These are phyloP conservation scores for Noccaea caerulescens DNA, from an alignment of 345 rosid genomes.

Conservation along the genomic window DNA sequence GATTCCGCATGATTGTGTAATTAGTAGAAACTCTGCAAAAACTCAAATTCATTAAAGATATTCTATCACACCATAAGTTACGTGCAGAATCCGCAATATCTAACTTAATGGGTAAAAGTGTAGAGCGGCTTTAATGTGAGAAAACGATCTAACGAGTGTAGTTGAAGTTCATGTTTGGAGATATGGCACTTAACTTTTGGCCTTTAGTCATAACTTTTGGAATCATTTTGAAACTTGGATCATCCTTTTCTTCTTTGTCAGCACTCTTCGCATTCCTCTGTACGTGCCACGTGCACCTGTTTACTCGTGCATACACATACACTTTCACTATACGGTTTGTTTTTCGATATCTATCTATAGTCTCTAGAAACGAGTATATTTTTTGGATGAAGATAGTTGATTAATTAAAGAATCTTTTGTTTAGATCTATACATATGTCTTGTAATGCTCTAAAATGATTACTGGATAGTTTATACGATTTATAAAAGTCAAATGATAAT, in stretches of 20 bases:
- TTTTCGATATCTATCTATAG: not conserved
- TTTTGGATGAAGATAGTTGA: constrained; percentile 18
- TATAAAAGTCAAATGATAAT: constrained; percentile 24
- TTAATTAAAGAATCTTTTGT: constrained; percentile 25
- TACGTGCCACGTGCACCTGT: constrained; percentile 37
- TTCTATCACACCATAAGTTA: not conserved
- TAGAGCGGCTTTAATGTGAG: constrained; percentile 38
- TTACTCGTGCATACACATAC: constrained; percentile 16
- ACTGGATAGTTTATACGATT: not conserved
- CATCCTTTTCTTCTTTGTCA: constrained; percentile 33
- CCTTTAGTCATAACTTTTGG: constrained; percentile 38
- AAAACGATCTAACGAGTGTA: constrained; percentile 38
- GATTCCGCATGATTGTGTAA: not conserved
- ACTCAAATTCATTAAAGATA: not conserved
- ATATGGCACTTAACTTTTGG: constrained; percentile 29
- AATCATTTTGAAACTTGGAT: constrained; percentile 37
- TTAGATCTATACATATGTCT: not conserved
- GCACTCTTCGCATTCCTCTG: constrained; percentile 28
- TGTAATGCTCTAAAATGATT: constrained; percentile 16
- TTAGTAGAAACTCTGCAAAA: not conserved
- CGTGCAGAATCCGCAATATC: not conserved
- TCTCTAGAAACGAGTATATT: not conserved
- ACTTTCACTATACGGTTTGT: not conserved
- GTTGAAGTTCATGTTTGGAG: constrained; percentile 36
- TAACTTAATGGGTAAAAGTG: constrained; percentile 26